Base-by-base conservation (phyloP, 441 rosid species). In the Corymbia citriodora region DNA sequence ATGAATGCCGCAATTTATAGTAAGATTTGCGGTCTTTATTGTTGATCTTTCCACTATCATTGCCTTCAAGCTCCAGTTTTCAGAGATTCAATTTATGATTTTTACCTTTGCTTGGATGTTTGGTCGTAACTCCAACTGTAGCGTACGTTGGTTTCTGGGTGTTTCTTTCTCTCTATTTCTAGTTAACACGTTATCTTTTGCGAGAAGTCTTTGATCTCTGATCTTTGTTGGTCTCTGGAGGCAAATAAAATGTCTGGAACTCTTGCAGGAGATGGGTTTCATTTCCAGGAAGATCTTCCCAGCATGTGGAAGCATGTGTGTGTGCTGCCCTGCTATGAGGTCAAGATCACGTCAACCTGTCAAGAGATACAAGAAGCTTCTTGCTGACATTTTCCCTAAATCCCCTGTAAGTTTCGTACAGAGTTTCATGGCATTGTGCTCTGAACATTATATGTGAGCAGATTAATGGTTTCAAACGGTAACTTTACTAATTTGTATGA, bases 321-420 rank as follows among this genome's bases (percentile, higher is more conserved):
- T 98, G 15, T 98, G 99, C 92, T 98, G 99, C 93, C 99, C 99
- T 91, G 99, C 99, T 91, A 94, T 98, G 94, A 96, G 99, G 94
- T 95, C 99, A 45, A 96, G 99, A 95, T 98, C 99, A 92, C 96
- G 99, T 63, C 99, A 98, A 92, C 99, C 99, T 2, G 99, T 97
- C 31, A 97, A 98, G 93, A 97, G 99, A 87, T 98, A 98, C 94
- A 98, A 97, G 94, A 98, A 97, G 87, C 92, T 98, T 91, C 98
- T 98, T 68, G 93, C 96, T 4, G 99, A 98, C 91, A 96, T 98
- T 94, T 98, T 97, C 93, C 99, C 99, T 29, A 98, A 96, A 93
- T 94, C 97, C 82, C 93, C 90, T 87, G 99, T 97, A 94, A 95
- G 99, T 92, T 33, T 88, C 74, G 48, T 72, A 55, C 87, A 13